phyloP scores from a whole-genome alignment of 345 rosid species.

The Eucalyptus caleyi region DNA sequence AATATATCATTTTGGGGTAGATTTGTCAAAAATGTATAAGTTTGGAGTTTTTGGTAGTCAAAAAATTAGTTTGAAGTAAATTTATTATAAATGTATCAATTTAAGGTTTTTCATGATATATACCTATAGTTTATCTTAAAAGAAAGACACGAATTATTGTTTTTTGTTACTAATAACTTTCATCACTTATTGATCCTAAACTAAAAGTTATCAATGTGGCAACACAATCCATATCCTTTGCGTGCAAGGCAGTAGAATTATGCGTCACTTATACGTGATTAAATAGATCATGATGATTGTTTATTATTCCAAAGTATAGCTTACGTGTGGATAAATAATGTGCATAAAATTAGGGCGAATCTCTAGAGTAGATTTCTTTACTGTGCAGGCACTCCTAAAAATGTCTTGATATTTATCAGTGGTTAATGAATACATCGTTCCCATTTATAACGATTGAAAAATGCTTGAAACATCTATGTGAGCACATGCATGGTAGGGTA shows the following conservation, averaged over 20 bases:
- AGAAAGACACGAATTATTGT: too few species aligned
- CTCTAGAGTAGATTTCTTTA: not conserved
- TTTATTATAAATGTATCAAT: too few species aligned
- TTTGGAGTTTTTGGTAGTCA: too few species aligned
- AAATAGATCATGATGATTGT: not conserved
- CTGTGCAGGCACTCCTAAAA: accelerated
- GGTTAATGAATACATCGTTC: not conserved
- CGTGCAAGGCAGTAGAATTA: accelerated
- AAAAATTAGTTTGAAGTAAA: too few species aligned
- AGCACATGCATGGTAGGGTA: not conserved
- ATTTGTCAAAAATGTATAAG: too few species aligned
- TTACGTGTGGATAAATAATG: not conserved
- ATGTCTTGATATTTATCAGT: not conserved
- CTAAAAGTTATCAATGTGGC: not conserved
- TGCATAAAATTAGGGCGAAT: not conserved
- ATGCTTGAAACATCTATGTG: not conserved
- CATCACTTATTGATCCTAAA: accelerated
- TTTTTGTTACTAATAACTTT: not conserved
- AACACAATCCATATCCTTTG: not conserved
- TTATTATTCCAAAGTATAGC: not conserved
- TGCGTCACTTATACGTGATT: not conserved
- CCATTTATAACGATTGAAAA: not conserved
- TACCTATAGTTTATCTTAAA: too few species aligned
- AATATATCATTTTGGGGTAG: too few species aligned
- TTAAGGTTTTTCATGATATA: accelerated